These are phyloP conservation scores for Metschnikowia bowlesiae DNA, from an alignment of 805 yeast species.

Conservation along the genomic window DNA sequence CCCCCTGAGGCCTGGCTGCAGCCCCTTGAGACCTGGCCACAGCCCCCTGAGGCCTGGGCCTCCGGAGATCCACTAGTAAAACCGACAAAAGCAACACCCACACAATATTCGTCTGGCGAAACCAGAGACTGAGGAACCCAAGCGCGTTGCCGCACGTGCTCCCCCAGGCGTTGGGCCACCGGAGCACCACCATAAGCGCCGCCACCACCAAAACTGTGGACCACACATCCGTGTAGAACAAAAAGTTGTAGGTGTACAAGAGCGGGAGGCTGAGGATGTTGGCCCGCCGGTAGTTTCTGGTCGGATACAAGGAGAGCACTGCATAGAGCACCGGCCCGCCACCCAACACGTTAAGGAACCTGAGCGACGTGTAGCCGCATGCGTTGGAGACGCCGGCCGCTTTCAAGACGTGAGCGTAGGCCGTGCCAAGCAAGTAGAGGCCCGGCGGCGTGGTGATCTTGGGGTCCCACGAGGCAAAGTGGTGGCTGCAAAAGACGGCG, in stretches of 20 bases:
- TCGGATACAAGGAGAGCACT: slow-evolving; percentile 28
- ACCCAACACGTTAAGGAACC: slow-evolving; percentile 60
- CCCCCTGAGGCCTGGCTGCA: no score
- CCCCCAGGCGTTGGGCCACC: slow-evolving; percentile 17
- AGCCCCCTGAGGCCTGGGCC: neutral
- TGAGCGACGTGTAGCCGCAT: slow-evolving; percentile 16
- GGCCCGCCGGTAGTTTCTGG: slow-evolving; percentile 21
- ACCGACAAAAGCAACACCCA: slow-evolving; percentile 71
- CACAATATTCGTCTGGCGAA: slow-evolving; percentile 87
- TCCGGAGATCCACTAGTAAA: slow-evolving; percentile 47
- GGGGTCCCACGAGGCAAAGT: slow-evolving; percentile 54
- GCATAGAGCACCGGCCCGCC: slow-evolving; percentile 53
- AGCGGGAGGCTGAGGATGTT: slow-evolving; percentile 56
- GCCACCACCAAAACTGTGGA: slow-evolving; percentile 64
- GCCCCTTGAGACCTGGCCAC: no score
- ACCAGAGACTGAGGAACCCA: slow-evolving; percentile 60
- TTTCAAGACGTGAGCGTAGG: slow-evolving; percentile 34
- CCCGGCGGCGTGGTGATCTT: slow-evolving; percentile 98
- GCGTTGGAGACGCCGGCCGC: slow-evolving; percentile 25
- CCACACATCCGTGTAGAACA: slow-evolving; percentile 95
- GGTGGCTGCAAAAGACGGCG: slow-evolving; percentile 54
- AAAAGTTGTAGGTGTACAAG: slow-evolving; percentile 62
- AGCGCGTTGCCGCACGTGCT: slow-evolving; percentile 45
- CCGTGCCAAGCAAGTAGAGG: slow-evolving; percentile 50
- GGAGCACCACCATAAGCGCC: slow-evolving; percentile 46